Base-by-base conservation (phyloP, 768 basidiomycete species). In the Neoboletus subvelutipes region DNA sequence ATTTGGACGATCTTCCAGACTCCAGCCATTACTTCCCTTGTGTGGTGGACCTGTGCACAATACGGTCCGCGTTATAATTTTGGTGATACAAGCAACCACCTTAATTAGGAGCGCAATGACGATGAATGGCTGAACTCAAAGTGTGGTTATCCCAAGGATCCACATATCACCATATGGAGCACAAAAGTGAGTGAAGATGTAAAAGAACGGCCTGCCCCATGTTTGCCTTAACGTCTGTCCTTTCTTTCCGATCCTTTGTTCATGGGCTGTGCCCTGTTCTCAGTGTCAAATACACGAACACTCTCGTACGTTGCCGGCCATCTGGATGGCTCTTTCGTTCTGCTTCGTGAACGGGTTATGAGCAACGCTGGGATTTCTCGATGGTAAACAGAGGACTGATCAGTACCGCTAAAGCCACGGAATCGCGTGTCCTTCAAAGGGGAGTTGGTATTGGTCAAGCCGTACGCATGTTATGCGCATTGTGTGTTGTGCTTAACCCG, bases 401-500 rank as follows among this genome's bases (percentile, higher is more conserved):
- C 6, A 4, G 45, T 49, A 34, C 45, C 43, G 20, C 24, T 36
- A 42, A 39, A 67, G 65, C 12, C 18, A 31, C 17, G 57, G 56
- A 53, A 49, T 28, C 22, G 24, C 40, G 7, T 67, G 56, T 45
- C 58, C 56, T 46, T 49, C 15, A 22, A 24, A 52, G 15, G 61
- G 29, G 15, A 37, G 22, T 18, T 57, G 64, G 60, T 55, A 62
- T 47, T 63, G 64, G 64, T 60, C 64, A 29, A 60, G 43, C 48
- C 43, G 61, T 64, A 47, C 24, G 58, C 22, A 28, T 45, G 29
- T 34, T 43, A 9, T 24, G 1, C 20, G 20, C 36, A 24, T 34
- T 22, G 56, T 24, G 22, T 22, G 5, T 36, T 3, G 36, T 28
- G 43, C 48, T 59, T 15, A 55, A 42, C 43, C n/a, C 17, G 15